Evolutionary conservation across 2,329 filamentous ascomycete species (phyloP), one percentile per base, ranked within the genome.

Genomic region (Colletotrichum gigasporum): DNA sequence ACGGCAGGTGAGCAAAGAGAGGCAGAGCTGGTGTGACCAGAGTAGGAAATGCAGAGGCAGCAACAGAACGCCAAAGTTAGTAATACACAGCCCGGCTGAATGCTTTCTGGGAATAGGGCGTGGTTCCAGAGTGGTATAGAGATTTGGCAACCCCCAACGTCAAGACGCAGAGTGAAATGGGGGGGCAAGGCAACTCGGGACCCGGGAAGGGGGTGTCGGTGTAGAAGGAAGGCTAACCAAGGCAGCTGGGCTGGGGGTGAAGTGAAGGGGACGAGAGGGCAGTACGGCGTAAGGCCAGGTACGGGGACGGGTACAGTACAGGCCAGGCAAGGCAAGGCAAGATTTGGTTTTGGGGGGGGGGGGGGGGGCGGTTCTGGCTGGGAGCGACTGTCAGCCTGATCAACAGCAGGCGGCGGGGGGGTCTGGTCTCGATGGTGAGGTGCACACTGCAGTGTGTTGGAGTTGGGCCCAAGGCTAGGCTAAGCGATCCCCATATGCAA

Each of bases 81-180:
- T 75, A 79, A 75, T 73, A 77, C 80, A 82, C 81, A 82, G 80
- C 80, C 80, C 76, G 69, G 77, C 75, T 77, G 73, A 74, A 75
- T 62, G 61, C 44, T 70, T 67, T 68, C 67, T 70, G 71, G 73
- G 70, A 72, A 74, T 69, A 71, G 70, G 70, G 67, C 69, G 54
- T 47, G 30, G n/a, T n/a, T n/a, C n/a, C n/a, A 68, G 68, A 64
- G 71, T 73, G 69, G 72, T 68, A 72, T 70, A 70, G 68, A 72
- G 70, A 72, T 72, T 67, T 71, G 71, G 71, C 70, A 72, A 74
- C 69, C 68, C 67, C 73, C 69, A 71, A 72, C 68, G 69, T 65
- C 67, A 71, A 69, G 63, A 70, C 18, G 63, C 52, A 65, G 57
- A 58, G 58, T 52, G 52, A 57, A 30, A 34, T 28, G 53, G 66